Conservation (phyloP, 768 basidiomycete species). For the Tulasnella sp. region DNA sequence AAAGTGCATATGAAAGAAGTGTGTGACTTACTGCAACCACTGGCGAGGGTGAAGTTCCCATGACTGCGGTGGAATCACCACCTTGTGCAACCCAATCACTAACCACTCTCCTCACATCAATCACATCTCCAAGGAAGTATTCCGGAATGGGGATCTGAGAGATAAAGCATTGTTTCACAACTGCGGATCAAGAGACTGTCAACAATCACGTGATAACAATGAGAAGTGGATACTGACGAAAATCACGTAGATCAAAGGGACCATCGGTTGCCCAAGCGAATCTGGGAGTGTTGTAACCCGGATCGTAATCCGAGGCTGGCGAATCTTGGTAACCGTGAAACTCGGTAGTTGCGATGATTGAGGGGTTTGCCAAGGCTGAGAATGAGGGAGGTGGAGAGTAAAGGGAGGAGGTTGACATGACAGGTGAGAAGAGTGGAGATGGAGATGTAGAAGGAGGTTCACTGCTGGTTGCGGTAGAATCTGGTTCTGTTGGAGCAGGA, state of each 20-base stretch:
- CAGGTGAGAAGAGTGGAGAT: conserved; percentile 7
- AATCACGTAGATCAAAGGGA: conserved; percentile 66
- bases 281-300: conserved; percentile 44
- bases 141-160: conserved; percentile 59
- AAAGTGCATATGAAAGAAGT: not conserved
- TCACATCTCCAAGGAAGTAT: conserved; percentile 60
- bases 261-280: conserved; percentile 38
- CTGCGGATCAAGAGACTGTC: conserved; percentile 18
- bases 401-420: conserved; percentile 12
- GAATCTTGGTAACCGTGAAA: not conserved
- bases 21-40: not conserved
- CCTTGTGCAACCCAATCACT: conserved; percentile 30
- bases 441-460: conserved; percentile 14
- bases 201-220: not conserved
- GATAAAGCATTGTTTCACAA: conserved; percentile 82
- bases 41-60: not conserved
- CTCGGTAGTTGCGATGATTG: not conserved
- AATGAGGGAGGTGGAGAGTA: conserved; percentile 9
- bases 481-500: conserved; percentile 18
- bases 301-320: conserved; percentile 29
- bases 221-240: conserved; percentile 23
- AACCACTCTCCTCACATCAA: conserved; percentile 60
- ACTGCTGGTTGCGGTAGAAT: conserved; percentile 21
- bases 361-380: not conserved
- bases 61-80: not conserved